These are phyloP conservation scores for Zygoascus biomembranicola DNA, from an alignment of 805 yeast genomes.

Conservation along the genomic window DNA sequence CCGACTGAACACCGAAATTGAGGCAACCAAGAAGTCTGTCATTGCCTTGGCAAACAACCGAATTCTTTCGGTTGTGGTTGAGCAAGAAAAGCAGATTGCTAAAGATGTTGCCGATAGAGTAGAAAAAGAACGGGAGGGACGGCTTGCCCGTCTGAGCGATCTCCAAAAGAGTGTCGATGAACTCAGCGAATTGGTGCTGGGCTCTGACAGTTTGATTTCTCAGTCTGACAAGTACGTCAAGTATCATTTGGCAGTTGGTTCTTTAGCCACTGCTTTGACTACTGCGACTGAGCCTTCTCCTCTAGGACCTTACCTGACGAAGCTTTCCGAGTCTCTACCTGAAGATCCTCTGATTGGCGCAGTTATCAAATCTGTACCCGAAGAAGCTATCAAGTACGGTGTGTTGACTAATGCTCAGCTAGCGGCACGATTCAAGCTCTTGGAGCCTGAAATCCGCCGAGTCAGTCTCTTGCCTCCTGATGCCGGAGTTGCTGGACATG, in stretches of 20 bases:
- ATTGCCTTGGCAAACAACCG: constrained; percentile 67
- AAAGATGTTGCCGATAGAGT: constrained; percentile 49
- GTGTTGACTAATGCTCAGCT: constrained; percentile 73
- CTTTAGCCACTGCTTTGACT: constrained; percentile 35
- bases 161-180: constrained; percentile 50
- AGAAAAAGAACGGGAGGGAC: constrained; percentile 69
- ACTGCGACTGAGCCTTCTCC: constrained; percentile 33
- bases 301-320: constrained; percentile 27
- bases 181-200: constrained; percentile 35
- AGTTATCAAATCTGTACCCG: constrained; percentile 42
- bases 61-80: constrained; percentile 55
- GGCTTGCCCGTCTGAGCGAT: constrained; percentile 59
- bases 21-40: constrained; percentile 56
- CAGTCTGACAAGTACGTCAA: constrained; percentile 34
- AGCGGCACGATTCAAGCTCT: constrained; percentile 66
- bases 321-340: constrained; percentile 30
- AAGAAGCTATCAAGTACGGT: constrained; percentile 39
- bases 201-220: constrained; percentile 32
- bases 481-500: constrained; percentile 90
- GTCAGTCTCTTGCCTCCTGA: constrained; percentile 88
- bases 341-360: constrained; percentile 44
- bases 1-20: constrained; percentile 55
- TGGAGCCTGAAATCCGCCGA: constrained; percentile 79
- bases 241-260: constrained; percentile 38
- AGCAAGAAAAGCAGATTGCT: constrained; percentile 61